Evolutionary conservation across 2,329 filamentous ascomycete species (phyloP), one percentile per base, ranked within the genome.

Genomic region (Sarocladium strictum): DNA sequence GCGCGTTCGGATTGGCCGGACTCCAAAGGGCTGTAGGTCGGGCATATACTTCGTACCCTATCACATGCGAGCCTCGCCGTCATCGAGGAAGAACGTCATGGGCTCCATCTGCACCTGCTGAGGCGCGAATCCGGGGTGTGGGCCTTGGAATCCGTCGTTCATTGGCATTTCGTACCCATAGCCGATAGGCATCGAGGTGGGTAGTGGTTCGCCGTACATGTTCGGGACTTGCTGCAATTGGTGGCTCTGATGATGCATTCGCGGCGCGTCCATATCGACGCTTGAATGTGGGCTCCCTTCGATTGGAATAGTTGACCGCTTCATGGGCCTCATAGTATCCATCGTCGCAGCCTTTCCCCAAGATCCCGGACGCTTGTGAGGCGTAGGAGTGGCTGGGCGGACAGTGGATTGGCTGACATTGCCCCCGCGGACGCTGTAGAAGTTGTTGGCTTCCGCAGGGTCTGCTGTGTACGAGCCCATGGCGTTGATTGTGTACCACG

Each of bases 321-420:
- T 71, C 58, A 64, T 63, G 3, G 70, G 68, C 7, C 69, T 67
- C 23, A 71, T 56, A 55, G 64, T 68, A 57, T 72, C 70, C 57
- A 72, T 67, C 59, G 66, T 69, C 21, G 69, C 61, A 27, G 69
- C 61, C 51, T 69, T 67, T 14, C 67, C 66, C 70, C 70, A 72
- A 3, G 69, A 72, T 24, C 65, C 69, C 21, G 70, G 69, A 54
- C 70, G 64, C 57, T 72, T 72, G 54, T 69, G 63, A 1, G 70
- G 69, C 14, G 68, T 66, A 6, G 70, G 70, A 19, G 70, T 72
- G 4, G 67, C 70, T 5, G 70, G 70, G 5, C 70, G 67, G 27
- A 61, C 58, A 2, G 63, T 64, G 2, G 65, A 59, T 33, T 53
- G 50, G 35, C 50, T 53, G 4, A 14, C 50, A 17, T 53, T 53